These are phyloP conservation scores for Lachnellula suecica DNA, from an alignment of 2,329 filamentous ascomycete species.

Conservation along the genomic window DNA sequence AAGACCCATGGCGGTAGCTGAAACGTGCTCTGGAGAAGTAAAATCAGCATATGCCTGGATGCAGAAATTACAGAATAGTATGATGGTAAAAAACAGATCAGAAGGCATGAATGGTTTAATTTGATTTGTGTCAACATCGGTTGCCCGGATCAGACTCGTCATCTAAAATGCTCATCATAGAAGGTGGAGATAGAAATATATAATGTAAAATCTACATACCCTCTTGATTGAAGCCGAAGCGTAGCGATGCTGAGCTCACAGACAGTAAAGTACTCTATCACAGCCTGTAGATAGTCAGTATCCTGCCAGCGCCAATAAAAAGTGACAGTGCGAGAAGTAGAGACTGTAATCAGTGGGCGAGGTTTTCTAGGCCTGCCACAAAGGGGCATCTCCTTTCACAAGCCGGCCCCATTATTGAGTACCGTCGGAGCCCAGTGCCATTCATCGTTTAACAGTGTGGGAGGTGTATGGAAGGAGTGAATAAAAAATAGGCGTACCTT, in stretches of 20 bases:
- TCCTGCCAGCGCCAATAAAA: background rate
- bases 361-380: constrained; percentile 99
- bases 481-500: constrained; percentile 16
- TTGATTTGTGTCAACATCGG: constrained; percentile 67
- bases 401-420: constrained; percentile 35
- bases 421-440: constrained; percentile 95
- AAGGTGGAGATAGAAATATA: constrained; percentile 15
- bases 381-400: constrained; percentile 85
- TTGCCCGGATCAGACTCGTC: constrained; percentile 78
- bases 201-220: constrained; percentile 16
- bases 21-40: background rate
- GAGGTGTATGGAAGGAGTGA: constrained; percentile 11
- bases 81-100: constrained; percentile 37
- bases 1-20: no score
- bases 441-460: constrained; percentile 74
- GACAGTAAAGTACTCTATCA: background rate
- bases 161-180: constrained; percentile 61
- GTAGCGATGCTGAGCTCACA: background rate
- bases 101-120: constrained; percentile 73
- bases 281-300: background rate
- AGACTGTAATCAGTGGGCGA: constrained; percentile 79
- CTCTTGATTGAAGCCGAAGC: no score
- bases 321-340: background rate
- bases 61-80: background rate
- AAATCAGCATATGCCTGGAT: constrained; percentile 17